Conservation (phyloP, 768 basidiomycete genomes). For the Leccinum pellstonianum region DNA sequence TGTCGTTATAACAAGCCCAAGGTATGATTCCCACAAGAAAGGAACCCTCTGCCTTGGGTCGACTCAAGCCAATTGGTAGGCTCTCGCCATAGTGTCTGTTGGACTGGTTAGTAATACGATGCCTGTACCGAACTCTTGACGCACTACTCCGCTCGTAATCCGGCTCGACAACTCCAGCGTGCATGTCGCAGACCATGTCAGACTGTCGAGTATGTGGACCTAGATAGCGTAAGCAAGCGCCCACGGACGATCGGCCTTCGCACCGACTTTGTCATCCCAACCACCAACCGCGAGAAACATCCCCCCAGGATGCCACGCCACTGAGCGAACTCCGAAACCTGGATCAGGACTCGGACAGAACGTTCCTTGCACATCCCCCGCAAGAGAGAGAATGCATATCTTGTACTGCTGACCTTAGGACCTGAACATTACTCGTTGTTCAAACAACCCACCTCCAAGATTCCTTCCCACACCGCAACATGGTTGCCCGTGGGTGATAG, state of each 20-base stretch:
- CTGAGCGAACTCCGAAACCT: conserved; percentile 76
- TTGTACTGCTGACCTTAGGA: conserved; percentile 56
- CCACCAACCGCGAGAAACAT: conserved; percentile 79
- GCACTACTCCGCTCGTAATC: conserved; percentile 55
- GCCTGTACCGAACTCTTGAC: conserved; percentile 24
- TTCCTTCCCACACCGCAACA: conserved; percentile 81
- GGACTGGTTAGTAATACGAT: conserved; percentile 2
- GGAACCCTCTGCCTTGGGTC: conserved; percentile 81
- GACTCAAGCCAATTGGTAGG: conserved; percentile 81
- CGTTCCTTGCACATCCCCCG: conserved; percentile 60
- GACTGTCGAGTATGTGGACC: conserved; percentile 73
- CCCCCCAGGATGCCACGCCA: conserved; percentile 86
- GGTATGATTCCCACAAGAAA: conserved; percentile 61
- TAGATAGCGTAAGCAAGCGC: conserved; percentile 28
- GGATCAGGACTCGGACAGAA: conserved; percentile 77
- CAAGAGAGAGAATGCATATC: conserved; percentile 63
- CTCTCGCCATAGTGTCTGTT: conserved; percentile 82
- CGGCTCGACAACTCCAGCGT: conserved; percentile 62
- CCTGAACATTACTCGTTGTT: background rate
- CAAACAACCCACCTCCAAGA: conserved; percentile 64
- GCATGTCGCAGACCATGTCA: conserved; percentile 70
- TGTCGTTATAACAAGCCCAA: background rate
- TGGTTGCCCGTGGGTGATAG: conserved; percentile 76
- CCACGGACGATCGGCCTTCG: background rate
- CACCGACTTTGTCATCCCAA: conserved; percentile 81